Evolutionary conservation across 2,329 filamentous ascomycete genomes (phyloP).

Genomic region (Canariomyces notabilis): DNA sequence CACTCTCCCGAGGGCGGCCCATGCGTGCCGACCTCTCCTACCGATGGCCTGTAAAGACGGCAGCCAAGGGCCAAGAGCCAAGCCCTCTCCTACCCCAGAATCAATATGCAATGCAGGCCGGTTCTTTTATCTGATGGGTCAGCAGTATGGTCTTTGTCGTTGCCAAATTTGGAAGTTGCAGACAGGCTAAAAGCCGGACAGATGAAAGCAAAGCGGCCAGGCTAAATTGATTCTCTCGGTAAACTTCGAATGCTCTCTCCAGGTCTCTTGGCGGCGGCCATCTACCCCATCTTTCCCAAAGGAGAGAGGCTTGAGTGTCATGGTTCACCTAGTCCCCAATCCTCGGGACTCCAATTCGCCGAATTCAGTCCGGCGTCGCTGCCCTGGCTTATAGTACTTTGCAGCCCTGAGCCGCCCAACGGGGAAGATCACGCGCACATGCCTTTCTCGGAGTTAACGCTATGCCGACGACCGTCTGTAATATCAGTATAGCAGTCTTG

Average conservation of each 20-base stretch:
- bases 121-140: constrained; percentile 10
- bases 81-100: constrained; percentile 3
- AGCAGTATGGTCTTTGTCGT: constrained; percentile 1
- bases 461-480: no score
- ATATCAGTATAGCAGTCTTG: no score
- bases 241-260: not conserved
- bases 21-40: not conserved
- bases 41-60: not conserved
- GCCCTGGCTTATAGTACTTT: no score
- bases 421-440: no score
- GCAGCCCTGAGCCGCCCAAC: no score
- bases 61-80: constrained; percentile 8
- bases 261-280: not conserved
- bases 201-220: constrained; percentile 2
- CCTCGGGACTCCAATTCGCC: not conserved
- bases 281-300: not conserved
- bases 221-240: not conserved
- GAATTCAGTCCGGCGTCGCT: no score
- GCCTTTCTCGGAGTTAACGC: no score
- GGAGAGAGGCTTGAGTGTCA: no score
- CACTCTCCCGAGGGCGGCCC: no score
- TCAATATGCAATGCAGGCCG: constrained; percentile 14
- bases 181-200: constrained; percentile 21
- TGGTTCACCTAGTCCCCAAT: not conserved
- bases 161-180: constrained; percentile 20